phyloP scores from a whole-genome alignment of 257 asterid species.

The Plantago major region DNA sequence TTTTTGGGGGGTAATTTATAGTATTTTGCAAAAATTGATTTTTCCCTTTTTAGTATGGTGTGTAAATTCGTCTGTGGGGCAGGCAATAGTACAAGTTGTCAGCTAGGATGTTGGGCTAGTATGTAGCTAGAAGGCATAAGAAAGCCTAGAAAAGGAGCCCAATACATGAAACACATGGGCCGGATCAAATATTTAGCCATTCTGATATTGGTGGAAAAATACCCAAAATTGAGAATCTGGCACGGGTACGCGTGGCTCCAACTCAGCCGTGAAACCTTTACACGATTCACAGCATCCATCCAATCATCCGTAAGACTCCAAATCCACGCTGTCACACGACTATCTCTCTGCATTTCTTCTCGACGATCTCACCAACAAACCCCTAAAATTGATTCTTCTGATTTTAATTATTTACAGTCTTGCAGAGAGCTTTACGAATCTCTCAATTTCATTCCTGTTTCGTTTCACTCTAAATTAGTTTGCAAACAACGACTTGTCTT shows the following conservation, averaged over 20 bases:
- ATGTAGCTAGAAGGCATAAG: no score
- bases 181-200: no score
- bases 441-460: conserved; percentile 5
- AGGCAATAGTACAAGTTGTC: no score
- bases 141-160: no score
- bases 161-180: no score
- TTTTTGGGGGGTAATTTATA: no score
- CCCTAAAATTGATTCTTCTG: conserved; percentile 29
- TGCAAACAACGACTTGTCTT: conserved; percentile 2
- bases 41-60: no score
- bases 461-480: background rate
- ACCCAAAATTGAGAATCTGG: background rate
- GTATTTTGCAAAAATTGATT: no score
- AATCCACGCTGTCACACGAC: conserved; percentile 44
- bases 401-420: background rate
- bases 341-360: conserved; percentile 36
- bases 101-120: no score
- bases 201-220: no score
- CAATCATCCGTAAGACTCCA: conserved; percentile 39
- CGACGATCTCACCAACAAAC: conserved; percentile 40
- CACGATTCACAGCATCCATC: conserved; percentile 31
- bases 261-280: conserved; percentile 54
- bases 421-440: conserved; percentile 1
- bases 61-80: no score
- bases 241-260: conserved; percentile 25